Percentiles rank a stretch among this genome's conserved stretches.
These are phyloP conservation scores for Ceriops decandra DNA, from an alignment of 345 rosid genomes.

Conservation along the genomic window DNA sequence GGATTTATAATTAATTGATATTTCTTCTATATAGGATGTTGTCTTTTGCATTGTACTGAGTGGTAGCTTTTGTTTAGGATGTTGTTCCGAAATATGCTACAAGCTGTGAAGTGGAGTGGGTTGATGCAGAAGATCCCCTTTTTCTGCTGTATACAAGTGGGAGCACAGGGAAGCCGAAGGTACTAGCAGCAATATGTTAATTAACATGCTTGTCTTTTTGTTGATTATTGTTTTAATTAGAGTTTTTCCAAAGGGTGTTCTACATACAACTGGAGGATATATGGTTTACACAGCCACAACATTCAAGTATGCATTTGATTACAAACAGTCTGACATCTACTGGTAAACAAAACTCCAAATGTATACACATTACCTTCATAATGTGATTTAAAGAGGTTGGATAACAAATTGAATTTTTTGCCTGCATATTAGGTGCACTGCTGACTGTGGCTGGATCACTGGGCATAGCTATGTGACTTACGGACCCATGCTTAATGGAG, in stretches of 20 bases:
- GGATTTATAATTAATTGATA: not conserved
- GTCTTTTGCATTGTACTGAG: conserved; percentile 16
- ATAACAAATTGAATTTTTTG: conserved; percentile 9
- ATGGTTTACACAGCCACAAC: conserved; percentile 96
- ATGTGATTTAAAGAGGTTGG: conserved; percentile 3
- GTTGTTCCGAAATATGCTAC: conserved; percentile 73
- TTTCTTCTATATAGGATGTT: not conserved
- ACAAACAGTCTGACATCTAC: conserved; percentile 81
- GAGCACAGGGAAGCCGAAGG: conserved; percentile 99
- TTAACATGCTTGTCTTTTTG: conserved; percentile 24
- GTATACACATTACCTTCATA: conserved; percentile 1
- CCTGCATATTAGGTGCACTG: conserved; percentile 76
- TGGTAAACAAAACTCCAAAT: conserved; percentile 49
- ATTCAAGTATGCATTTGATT: conserved; percentile 96
- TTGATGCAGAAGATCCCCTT: conserved; percentile 97
- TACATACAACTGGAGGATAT: conserved; percentile 98
- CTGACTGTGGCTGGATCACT: conserved; percentile 99
- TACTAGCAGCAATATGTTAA: conserved; percentile 18
- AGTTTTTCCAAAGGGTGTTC: conserved; percentile 64
- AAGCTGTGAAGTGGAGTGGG: conserved; percentile 89
- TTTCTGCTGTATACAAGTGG: conserved; percentile 95
- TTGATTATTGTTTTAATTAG: conserved; percentile 19
- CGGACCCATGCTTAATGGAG: conserved; percentile 98
- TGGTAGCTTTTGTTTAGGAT: conserved; percentile 48
- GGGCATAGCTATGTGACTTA: conserved; percentile 98